Base-by-base conservation (phyloP, 805 yeast species). In the Myxozyma mucilagina region DNA sequence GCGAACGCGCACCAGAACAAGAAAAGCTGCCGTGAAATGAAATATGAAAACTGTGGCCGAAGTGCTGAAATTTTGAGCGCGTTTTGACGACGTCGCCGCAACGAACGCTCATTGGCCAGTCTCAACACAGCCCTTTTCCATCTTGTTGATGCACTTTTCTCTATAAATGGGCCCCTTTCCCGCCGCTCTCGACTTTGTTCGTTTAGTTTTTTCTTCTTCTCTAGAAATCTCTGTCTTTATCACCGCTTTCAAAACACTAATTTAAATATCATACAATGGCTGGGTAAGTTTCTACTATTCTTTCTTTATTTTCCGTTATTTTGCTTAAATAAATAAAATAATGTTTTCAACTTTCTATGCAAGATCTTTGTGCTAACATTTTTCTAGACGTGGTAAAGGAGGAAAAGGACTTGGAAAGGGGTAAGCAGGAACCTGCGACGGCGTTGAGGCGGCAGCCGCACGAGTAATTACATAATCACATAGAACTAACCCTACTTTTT, bases 401-500 rank as follows among this genome's bases (percentile, higher is more conserved):
- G 99, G 98, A 78, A 94, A 94, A 89, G 99, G 99, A 83, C 85
- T 94, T 75, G 99, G 99, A 77, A 94, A 94, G 84, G 97, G 71
- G 69, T 67, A 52, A 54, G 69, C 52, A 34, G 13, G 42, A 13
- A 13, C n/a, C 39, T 11, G n/a, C 20, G 29, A 39, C 52, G 52
- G 42, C 52, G 52, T 31, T 13, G 16, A n/a, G 9, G 13, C 16
- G 56, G 38, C 48, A 14, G 10, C 24, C 47, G n/a, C 20, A 8
- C 16, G 9, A 5, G 2, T 11, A 4, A 43, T 53, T 38, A 36
- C 51, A 24, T 55, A 35, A 45, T 18, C 41, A 49, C 8, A 5
- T 29, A 35, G 41, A 45, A 51, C 53, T 49, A 49, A 49, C 32
- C 45, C 45, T 20, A 34, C 4, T 16, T 1, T 44, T 35, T 7